A percentile compares a stretch with the other conserved stretches of the same genome.
Evolutionary conservation across 2,329 filamentous ascomycete genomes (phyloP).

Genomic region (Chaetomiaceae sp.): DNA sequence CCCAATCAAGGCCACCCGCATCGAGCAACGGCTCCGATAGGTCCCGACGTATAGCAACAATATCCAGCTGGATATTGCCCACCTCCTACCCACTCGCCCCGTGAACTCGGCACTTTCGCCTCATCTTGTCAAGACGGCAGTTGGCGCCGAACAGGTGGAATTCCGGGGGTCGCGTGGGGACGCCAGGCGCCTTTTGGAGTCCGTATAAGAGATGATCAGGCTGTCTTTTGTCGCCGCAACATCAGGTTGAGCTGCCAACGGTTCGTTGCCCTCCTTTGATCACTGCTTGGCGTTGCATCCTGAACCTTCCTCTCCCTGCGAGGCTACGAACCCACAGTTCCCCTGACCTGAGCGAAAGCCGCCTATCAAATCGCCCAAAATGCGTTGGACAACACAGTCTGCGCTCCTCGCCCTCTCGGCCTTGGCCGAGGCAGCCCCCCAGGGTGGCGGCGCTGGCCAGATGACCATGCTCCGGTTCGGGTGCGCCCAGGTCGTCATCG

Average conservation of each 20-base stretch:
- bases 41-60: conserved; percentile 5
- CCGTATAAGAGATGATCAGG: conserved; percentile 6
- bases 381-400: conserved; percentile 29
- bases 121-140: conserved; percentile 4
- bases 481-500: conserved; percentile 47
- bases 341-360: background rate
- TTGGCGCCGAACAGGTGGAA: conserved; percentile 2
- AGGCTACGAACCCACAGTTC: background rate
- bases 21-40: conserved; percentile 5
- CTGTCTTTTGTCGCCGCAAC: background rate
- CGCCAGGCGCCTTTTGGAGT: background rate
- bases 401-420: conserved; percentile 29
- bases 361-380: conserved; percentile 9
- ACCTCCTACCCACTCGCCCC: conserved; percentile 5
- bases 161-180: background rate
- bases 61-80: conserved; percentile 15
- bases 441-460: conserved; percentile 20
- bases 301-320: background rate
- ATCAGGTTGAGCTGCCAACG: background rate
- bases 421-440: conserved; percentile 29
- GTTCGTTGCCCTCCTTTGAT: background rate
- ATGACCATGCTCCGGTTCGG: conserved; percentile 29
- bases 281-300: background rate
- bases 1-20: background rate
- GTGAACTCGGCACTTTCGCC: conserved; percentile 16